These are phyloP conservation scores for Hordeum marinum DNA, from an alignment of 176 grass and related monocot species.

Conservation along the genomic window DNA sequence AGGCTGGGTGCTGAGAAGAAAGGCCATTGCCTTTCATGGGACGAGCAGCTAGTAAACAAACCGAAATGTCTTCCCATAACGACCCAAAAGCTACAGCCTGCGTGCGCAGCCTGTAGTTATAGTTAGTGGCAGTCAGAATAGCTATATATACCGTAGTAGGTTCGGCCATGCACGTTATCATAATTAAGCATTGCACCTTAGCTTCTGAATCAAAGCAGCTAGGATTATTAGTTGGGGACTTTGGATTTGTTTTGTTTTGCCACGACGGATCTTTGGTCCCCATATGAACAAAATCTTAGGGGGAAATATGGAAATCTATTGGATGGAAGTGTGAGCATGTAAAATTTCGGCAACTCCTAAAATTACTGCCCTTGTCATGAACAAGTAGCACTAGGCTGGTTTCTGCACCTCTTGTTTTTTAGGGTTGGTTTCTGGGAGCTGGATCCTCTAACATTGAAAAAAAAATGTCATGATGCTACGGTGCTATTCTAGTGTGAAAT, in stretches of 20 bases:
- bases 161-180: not conserved
- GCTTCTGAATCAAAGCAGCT: not conserved
- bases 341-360: not conserved
- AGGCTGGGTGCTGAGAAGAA: not conserved
- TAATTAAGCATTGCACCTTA: not conserved
- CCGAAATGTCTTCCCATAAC: slow-evolving; percentile 19
- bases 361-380: too few species aligned
- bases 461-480: too few species aligned
- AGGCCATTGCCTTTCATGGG: slow-evolving; percentile 18
- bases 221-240: not conserved
- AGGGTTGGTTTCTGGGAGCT: too few species aligned
- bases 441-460: too few species aligned
- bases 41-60: slow-evolving; percentile 38
- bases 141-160: not conserved
- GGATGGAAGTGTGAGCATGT: not conserved
- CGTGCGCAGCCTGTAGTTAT: not conserved
- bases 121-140: not conserved
- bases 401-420: too few species aligned
- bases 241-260: not conserved
- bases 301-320: too few species aligned
- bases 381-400: too few species aligned
- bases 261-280: not conserved
- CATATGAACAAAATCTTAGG: not conserved
- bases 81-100: slow-evolving; percentile 11
- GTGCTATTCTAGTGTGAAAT: too few species aligned